Base-by-base conservation (phyloP, 495 filamentous ascomycete genomes). In the Xylaria curta region DNA sequence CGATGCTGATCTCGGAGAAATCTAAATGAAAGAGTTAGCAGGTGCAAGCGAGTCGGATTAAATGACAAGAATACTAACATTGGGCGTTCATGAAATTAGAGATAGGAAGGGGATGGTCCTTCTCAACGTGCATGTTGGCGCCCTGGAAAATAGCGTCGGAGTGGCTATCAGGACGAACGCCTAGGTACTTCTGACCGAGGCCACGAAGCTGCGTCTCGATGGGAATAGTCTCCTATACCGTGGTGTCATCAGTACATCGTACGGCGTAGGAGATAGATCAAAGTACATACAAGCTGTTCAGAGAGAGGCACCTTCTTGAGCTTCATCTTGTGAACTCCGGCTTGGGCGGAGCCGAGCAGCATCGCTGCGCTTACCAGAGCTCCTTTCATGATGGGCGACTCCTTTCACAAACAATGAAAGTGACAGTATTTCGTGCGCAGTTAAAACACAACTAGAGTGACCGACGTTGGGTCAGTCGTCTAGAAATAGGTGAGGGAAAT, bases 61-160 rank as follows among this genome's bases (percentile, higher is more conserved):
- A n/a, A 21, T 33, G 19, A 40, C 2, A 42, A 61, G 61, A 47
- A 59, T 70, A 82, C 93, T 76, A 91, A 97, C 95, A 99, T 83
- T 99, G 97, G 68, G 97, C 97, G 77, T 99, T 99, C 84, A 99
- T 85, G 85, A 98, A 99, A 87, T 99, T 99, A 80, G 90, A 92
- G 73, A 99, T 91, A 63, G 96, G 91, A 21, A 99, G 92, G 44
- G 91, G 88, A 76, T 99, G 95, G 71, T 88, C 89, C 69, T 85
- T 87, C 64, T 91, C 86, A 42, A 83, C 82, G 69, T 92, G 88
- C 79, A 93, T 82, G 31, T 89, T 85, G 66, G 89, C 88, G 66
- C 93, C 91, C 76, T 90, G 88, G 87, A 97, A 97, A 78, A 95
- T 86, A 76, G 90, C 91, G 62, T 94, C 87, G 73, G 86, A 77